These are phyloP conservation scores for Akebia trifoliata DNA, from an alignment of 164 flowering plant genomes.

Conservation along the genomic window DNA sequence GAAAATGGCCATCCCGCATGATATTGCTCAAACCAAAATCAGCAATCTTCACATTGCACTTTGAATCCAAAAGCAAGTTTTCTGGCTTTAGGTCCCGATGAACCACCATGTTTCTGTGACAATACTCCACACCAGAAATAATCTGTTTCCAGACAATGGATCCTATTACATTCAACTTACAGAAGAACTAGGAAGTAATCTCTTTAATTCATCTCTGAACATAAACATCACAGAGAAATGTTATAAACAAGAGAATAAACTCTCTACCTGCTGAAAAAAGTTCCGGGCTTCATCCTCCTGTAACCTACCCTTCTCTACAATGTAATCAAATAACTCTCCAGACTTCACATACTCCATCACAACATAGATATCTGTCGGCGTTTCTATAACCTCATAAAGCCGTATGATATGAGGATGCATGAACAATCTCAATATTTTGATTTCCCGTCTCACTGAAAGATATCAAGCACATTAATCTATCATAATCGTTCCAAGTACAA, in stretches of 20 bases:
- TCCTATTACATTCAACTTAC: background rate
- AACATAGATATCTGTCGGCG: constrained; percentile 33
- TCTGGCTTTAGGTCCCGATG: constrained; percentile 52
- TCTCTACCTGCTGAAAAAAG: too few species aligned
- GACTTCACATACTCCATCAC: constrained; percentile 46
- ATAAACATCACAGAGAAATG: background rate
- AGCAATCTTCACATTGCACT: constrained; percentile 36
- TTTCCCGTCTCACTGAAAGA: constrained; percentile 42
- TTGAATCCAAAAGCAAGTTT: too few species aligned
- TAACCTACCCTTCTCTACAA: constrained; percentile 40
- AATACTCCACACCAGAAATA: too few species aligned
- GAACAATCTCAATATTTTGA: constrained; percentile 36
- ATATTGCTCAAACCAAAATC: constrained; percentile 45
- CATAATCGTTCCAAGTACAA: background rate
- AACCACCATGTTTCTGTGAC: constrained; percentile 44
- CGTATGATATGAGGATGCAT: too few species aligned
- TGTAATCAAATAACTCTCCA: constrained; percentile 43
- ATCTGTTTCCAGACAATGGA: constrained; percentile 20
- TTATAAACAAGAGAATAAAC: background rate
- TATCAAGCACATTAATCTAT: constrained; percentile 1
- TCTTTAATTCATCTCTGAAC: background rate
- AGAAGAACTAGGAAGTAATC: background rate
- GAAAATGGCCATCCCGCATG: too few species aligned
- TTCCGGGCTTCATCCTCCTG: constrained; percentile 46
- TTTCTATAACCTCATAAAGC: constrained; percentile 42